Conservation (phyloP, 2,329 filamentous ascomycete species). For the Colletotrichum tanaceti region DNA sequence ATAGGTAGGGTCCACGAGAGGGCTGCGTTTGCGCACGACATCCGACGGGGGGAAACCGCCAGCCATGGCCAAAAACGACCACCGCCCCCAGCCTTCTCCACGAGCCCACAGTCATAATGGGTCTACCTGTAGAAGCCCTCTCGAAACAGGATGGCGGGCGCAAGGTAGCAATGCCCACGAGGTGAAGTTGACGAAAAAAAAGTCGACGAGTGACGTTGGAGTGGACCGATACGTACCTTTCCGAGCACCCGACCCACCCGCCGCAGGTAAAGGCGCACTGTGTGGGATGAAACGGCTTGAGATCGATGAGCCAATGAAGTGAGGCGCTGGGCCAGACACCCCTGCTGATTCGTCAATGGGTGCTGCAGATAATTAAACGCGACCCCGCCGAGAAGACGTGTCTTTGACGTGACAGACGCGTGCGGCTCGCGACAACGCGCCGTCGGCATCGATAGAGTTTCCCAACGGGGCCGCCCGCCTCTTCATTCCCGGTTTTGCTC, state of each 20-base stretch:
- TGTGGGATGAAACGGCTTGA: slow-evolving; percentile 28
- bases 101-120: neutral
- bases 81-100: slow-evolving; percentile 5
- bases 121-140: slow-evolving; percentile 16
- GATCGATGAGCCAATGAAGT: slow-evolving; percentile 18
- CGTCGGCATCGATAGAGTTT: slow-evolving; percentile 27
- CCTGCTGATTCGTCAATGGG: slow-evolving; percentile 23
- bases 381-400: slow-evolving; percentile 14
- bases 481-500: neutral
- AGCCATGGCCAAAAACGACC: neutral
- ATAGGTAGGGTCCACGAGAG: slow-evolving; percentile 15
- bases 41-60: slow-evolving; percentile 9
- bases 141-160: slow-evolving; percentile 15
- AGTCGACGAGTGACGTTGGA: slow-evolving; percentile 28
- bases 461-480: slow-evolving; percentile 21
- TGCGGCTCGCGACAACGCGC: slow-evolving; percentile 32
- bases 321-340: neutral
- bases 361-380: slow-evolving; percentile 33
- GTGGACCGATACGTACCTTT: slow-evolving; percentile 24
- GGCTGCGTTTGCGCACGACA: slow-evolving; percentile 10
- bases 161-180: neutral
- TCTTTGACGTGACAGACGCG: slow-evolving; percentile 31
- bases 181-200: neutral
- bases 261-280: slow-evolving; percentile 13
- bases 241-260: slow-evolving; percentile 7